Conservation (phyloP, 768 basidiomycete genomes). For the Serendipita vermifera region DNA sequence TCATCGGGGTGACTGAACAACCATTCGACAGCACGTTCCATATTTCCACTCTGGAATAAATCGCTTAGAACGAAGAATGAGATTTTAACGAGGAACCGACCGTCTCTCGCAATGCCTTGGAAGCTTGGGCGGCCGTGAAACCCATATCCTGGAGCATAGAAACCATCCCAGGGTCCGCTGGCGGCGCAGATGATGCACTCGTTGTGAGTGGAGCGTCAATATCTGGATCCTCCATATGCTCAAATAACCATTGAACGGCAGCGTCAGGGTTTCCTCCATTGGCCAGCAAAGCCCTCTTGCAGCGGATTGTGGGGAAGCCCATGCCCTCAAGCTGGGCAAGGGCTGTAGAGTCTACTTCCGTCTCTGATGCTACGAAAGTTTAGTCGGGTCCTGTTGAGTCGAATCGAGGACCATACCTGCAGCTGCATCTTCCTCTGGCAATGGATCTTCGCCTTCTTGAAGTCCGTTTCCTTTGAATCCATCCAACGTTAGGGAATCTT, state of each 20-base stretch:
- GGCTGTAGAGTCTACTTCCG: conserved; percentile 60
- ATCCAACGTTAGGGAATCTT: conserved; percentile 47
- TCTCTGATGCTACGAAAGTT: conserved; percentile 27
- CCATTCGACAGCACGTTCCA: conserved; percentile 90
- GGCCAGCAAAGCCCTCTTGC: conserved; percentile 81
- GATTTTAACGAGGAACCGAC: conserved; percentile 33
- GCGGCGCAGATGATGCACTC: conserved; percentile 17
- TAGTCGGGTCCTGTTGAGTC: too few species aligned
- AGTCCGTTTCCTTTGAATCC: conserved; percentile 57
- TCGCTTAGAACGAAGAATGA: background rate
- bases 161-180: conserved; percentile 44
- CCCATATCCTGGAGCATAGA: conserved; percentile 80
- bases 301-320: conserved; percentile 81
- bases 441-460: conserved; percentile 51
- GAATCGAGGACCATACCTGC: background rate
- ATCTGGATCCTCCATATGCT: conserved; percentile 90
- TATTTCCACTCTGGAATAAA: conserved; percentile 43
- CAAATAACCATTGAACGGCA: conserved; percentile 94
- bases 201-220: conserved; percentile 66
- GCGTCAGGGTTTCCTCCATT: conserved; percentile 59
- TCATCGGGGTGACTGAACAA: conserved; percentile 90
- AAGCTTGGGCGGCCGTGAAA: conserved; percentile 68
- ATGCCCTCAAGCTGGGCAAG: conserved; percentile 69
- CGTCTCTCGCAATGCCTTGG: conserved; percentile 77
- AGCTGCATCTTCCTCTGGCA: conserved; percentile 43